Evolutionary conservation across 495 filamentous ascomycete species (phyloP).

Genomic region (Penicillium crystallinum): DNA sequence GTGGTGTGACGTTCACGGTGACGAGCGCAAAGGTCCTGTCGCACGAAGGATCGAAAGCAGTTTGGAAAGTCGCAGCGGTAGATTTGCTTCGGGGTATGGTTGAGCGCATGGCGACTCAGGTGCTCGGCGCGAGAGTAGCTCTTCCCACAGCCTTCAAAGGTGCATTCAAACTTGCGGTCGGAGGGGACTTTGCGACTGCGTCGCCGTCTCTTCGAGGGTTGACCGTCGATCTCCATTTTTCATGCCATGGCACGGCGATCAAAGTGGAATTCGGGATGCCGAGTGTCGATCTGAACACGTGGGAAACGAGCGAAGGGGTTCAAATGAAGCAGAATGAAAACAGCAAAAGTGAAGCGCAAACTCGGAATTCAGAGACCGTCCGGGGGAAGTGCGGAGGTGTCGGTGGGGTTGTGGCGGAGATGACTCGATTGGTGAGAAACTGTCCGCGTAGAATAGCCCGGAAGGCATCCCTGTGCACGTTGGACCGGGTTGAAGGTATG

Average conservation of each 20-base stretch:
- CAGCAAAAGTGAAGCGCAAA: neutral
- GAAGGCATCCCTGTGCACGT: too few relatives aligned
- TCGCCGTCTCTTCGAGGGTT: conserved; percentile 26
- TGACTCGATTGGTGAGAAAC: neutral
- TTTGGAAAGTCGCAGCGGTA: conserved; percentile 93
- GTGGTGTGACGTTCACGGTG: conserved; percentile 96
- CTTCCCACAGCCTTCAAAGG: conserved; percentile 85
- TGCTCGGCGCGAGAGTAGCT: conserved; percentile 96
- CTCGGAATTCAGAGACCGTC: neutral
- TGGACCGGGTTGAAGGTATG: too few relatives aligned
- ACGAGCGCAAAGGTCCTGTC: conserved; percentile 88
- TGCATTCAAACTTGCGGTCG: conserved; percentile 94
- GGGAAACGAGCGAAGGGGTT: conserved; percentile 1
- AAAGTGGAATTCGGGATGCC: neutral
- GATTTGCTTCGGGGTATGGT: conserved; percentile 89
- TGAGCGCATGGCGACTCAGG: conserved; percentile 93
- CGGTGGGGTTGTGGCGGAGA: conserved; percentile 5
- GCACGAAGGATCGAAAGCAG: conserved; percentile 85
- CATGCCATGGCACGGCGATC: conserved; percentile 16
- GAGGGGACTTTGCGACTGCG: conserved; percentile 63
- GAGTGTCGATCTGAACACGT: conserved; percentile 2
- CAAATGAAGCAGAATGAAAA: neutral
- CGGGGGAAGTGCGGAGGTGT: conserved; percentile 15
- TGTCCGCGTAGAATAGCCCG: neutral
- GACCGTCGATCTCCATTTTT: conserved; percentile 24